A percentile compares a stretch with the other conserved stretches of the same genome.
Conservation (phyloP, 805 yeast genomes). For the Candida morakotiae region DNA sequence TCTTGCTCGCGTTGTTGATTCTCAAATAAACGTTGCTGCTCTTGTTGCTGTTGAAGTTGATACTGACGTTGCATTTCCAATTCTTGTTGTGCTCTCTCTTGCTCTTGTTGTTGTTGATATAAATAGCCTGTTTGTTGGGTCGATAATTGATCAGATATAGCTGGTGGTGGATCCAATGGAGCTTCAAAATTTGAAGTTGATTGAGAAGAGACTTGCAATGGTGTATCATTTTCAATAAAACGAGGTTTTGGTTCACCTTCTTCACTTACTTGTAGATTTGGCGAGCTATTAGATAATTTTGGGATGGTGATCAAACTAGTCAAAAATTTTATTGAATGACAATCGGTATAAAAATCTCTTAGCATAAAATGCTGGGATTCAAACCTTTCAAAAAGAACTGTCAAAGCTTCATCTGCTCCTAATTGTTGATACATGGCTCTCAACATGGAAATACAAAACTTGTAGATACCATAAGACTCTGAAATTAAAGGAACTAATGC, state of each 20-base stretch:
- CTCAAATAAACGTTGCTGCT: slow-evolving; percentile 70
- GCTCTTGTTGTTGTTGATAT: slow-evolving; percentile 54
- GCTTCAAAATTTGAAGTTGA: slow-evolving; percentile 20
- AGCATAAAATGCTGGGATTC: slow-evolving; percentile 66
- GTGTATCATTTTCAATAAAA: slow-evolving; percentile 20
- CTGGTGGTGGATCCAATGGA: slow-evolving; percentile 29
- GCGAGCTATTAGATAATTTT: slow-evolving; percentile 55
- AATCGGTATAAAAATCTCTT: slow-evolving; percentile 84
- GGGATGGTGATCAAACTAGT: slow-evolving; percentile 81
- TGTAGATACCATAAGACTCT: slow-evolving; percentile 90
- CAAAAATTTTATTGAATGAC: slow-evolving; percentile 77
- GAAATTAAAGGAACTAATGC: slow-evolving; percentile 87
- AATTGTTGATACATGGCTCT: slow-evolving; percentile 78
- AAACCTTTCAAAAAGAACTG: slow-evolving; percentile 69
- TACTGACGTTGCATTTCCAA: slow-evolving; percentile 60
- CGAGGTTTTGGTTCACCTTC: slow-evolving; percentile 33
- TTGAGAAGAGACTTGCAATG: slow-evolving; percentile 43
- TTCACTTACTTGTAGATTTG: slow-evolving; percentile 49
- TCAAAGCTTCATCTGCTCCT: slow-evolving; percentile 70
- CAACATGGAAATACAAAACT: slow-evolving; percentile 84
- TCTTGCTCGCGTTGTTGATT: slow-evolving; percentile 70
- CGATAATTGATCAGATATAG: slow-evolving; percentile 31
- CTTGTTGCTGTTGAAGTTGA: slow-evolving; percentile 64
- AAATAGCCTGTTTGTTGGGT: slow-evolving; percentile 55
- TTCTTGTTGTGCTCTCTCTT: slow-evolving; percentile 55